These are phyloP conservation scores for Biscogniauxia marginata DNA, from an alignment of 2,329 filamentous ascomycete genomes.

Conservation along the genomic window DNA sequence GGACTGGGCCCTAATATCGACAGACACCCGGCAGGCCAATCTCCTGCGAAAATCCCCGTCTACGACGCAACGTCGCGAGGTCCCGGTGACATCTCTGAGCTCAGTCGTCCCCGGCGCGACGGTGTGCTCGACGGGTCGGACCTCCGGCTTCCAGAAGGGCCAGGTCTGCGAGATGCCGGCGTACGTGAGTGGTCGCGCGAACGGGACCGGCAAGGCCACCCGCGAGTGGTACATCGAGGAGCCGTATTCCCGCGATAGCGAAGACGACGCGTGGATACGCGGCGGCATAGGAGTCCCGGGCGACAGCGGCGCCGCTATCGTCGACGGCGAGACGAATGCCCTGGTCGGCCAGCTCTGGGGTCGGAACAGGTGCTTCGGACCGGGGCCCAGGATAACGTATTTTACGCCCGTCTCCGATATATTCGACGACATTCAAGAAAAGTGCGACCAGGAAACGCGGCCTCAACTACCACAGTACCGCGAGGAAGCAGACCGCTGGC, in stretches of 20 bases:
- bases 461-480: constrained; percentile 41
- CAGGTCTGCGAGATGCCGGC: constrained; percentile 44
- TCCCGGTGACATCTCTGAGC: constrained; percentile 32
- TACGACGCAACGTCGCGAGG: constrained; percentile 33
- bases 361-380: constrained; percentile 42
- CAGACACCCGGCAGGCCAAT: constrained; percentile 37
- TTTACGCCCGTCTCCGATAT: constrained; percentile 46
- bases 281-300: constrained; percentile 45
- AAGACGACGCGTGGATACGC: constrained; percentile 45
- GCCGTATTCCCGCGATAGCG: constrained; percentile 36
- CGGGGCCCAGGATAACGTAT: constrained; percentile 40
- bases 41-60: constrained; percentile 41
- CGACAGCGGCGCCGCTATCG: constrained; percentile 44
- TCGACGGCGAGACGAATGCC: constrained; percentile 39
- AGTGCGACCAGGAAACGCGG: constrained; percentile 38
- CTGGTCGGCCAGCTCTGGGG: constrained; percentile 46
- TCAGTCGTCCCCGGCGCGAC: constrained; percentile 35
- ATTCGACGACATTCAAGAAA: constrained; percentile 46
- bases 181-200: constrained; percentile 38
- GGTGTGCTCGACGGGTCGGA: constrained; percentile 42
- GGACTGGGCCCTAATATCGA: constrained; percentile 43
- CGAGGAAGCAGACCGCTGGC: constrained; percentile 40
- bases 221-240: constrained; percentile 48
- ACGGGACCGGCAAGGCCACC: constrained; percentile 42
- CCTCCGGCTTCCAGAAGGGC: constrained; percentile 42